A percentile compares a stretch with the other conserved stretches of the same genome.
Conservation (phyloP, 345 rosid genomes). For the Diplotaxis tenuifolia region DNA sequence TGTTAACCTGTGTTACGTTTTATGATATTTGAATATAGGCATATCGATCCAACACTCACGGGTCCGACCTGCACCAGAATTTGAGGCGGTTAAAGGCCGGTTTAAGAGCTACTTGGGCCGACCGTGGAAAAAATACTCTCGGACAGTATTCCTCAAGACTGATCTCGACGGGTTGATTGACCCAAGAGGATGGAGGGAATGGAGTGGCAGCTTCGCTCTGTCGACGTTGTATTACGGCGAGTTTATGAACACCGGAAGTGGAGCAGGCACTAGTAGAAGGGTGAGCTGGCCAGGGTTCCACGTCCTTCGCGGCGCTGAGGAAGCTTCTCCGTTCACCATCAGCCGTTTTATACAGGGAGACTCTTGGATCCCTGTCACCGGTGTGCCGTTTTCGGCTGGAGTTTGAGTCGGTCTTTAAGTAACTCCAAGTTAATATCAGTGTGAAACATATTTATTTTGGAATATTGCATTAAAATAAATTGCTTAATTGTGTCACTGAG, state of each 20-base stretch:
- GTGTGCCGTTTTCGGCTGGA: conserved; percentile 51
- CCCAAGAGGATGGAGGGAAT: conserved; percentile 62
- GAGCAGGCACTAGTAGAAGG: conserved; percentile 41
- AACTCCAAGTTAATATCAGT: neutral
- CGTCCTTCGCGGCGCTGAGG: conserved; percentile 36
- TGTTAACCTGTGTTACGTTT: neutral
- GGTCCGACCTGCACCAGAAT: conserved; percentile 46
- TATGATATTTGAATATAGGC: conserved; percentile 31
- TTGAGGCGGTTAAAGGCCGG: conserved; percentile 34
- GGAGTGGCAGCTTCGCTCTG: conserved; percentile 56
- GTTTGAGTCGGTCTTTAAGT: conserved; percentile 28
- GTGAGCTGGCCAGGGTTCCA: conserved; percentile 78
- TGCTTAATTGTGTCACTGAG: no score
- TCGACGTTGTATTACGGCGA: conserved; percentile 59
- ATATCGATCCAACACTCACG: conserved; percentile 53
- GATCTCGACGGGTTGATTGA: conserved; percentile 54
- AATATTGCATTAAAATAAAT: no score
- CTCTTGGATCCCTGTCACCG: conserved; percentile 56
- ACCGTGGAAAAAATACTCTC: conserved; percentile 63
- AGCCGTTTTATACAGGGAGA: conserved; percentile 59
- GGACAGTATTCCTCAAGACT: conserved; percentile 51
- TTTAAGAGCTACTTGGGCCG: conserved; percentile 51
- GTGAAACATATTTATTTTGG: neutral
- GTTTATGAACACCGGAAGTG: conserved; percentile 56
- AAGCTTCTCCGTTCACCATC: conserved; percentile 49